phyloP scores from a whole-genome alignment of 768 basidiomycete genomes.

The Collybia mongolica region DNA sequence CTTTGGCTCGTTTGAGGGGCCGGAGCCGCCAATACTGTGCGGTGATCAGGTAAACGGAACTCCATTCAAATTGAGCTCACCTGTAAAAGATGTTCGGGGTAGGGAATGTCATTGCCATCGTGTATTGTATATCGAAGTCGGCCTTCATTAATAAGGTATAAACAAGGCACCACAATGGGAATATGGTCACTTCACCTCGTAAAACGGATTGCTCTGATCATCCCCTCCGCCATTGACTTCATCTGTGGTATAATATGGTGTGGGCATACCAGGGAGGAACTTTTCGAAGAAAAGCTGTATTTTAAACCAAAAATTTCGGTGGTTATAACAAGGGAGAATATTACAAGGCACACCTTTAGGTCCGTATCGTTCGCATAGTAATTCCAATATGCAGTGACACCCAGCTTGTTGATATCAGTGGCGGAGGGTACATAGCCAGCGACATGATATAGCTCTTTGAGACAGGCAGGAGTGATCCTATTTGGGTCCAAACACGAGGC shows the following conservation, averaged over 20 bases:
- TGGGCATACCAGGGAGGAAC: conserved; percentile 48
- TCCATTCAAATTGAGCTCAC: neutral
- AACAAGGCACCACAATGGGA: neutral
- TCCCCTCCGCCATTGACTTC: conserved; percentile 54
- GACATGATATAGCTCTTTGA: conserved; percentile 57
- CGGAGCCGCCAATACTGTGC: conserved; percentile 59
- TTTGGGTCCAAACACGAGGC: conserved; percentile 38
- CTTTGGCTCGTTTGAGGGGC: conserved; percentile 54
- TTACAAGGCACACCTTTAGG: conserved; percentile 35
- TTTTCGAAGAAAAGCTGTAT: conserved; percentile 54
- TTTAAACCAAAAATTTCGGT: conserved; percentile 8
- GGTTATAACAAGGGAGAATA: conserved; percentile 4
- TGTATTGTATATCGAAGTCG: conserved; percentile 71
- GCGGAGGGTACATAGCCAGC: conserved; percentile 41
- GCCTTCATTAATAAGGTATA: conserved; percentile 34
- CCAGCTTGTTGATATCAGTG: conserved; percentile 48
- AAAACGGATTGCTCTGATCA: conserved; percentile 51
- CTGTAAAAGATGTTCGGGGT: neutral
- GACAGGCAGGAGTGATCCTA: conserved; percentile 56
- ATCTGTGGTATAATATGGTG: conserved; percentile 41
- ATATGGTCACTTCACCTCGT: conserved; percentile 39
- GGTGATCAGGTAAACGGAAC: neutral
- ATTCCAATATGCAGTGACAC: conserved; percentile 56
- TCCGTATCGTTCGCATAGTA: conserved; percentile 59
- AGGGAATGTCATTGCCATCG: conserved; percentile 44